These are phyloP conservation scores for Musa itinerans DNA, from an alignment of 176 grass and related monocot species.

Conservation along the genomic window DNA sequence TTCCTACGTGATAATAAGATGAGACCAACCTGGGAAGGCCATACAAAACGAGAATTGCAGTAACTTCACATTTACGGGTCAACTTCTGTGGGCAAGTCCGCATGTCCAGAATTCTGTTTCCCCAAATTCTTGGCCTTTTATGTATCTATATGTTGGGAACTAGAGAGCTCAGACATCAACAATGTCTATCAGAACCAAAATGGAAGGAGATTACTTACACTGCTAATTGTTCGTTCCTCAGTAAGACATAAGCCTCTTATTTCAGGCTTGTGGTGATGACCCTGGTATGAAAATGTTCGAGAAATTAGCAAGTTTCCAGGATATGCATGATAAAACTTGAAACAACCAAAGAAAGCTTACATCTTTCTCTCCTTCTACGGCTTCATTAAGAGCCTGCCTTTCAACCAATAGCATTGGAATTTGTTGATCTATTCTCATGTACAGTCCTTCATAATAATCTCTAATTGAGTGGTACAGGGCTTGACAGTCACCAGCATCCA, in stretches of 20 bases:
- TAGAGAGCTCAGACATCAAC: neutral
- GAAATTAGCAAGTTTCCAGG: neutral
- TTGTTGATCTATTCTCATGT: constrained; percentile 97
- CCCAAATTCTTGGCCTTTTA: constrained; percentile 69
- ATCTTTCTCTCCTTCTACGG: constrained; percentile 94
- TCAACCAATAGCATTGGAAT: constrained; percentile 98
- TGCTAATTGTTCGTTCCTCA: constrained; percentile 94
- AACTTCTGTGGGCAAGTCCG: constrained; percentile 72
- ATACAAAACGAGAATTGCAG: constrained; percentile 89
- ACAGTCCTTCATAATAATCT: constrained; percentile 98
- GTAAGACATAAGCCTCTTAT: constrained; percentile 93
- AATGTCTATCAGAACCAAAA: neutral
- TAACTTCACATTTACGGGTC: constrained; percentile 73
- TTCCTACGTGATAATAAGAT: neutral
- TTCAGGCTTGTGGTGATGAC: constrained; percentile 87
- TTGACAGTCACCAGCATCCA: constrained; percentile 93
- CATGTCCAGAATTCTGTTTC: constrained; percentile 64
- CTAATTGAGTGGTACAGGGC: constrained; percentile 90
- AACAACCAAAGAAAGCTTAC: constrained; percentile 32
- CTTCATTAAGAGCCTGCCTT: constrained; percentile 96
- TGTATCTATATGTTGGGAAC: constrained; percentile 45
- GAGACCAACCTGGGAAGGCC: constrained; percentile 82
- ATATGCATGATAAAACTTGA: neutral
- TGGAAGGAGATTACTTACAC: constrained; percentile 36
- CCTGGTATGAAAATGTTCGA: constrained; percentile 31